Base-by-base conservation (phyloP, 2,329 filamentous ascomycete species). In the Orbilia oligospora region DNA sequence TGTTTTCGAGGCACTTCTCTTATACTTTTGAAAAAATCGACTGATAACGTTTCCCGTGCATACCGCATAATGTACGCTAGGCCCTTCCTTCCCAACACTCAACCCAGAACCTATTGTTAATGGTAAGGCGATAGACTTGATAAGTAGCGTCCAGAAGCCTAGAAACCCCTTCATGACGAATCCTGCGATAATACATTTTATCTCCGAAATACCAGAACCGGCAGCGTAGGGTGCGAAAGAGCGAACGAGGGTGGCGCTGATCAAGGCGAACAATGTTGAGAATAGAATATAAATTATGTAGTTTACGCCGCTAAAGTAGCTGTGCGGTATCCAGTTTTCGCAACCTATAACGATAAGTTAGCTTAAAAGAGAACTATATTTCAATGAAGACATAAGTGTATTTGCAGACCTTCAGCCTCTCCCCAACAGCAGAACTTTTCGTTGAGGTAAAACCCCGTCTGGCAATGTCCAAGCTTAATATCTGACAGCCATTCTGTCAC, bases 161-260 rank as follows among this genome's bases (percentile, higher is more conserved):
- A 99, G 88, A 83, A 99, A 99, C 0, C 94, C 96, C 85, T 98
- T 97, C 96, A 99, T 99, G 63, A 98, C 93, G 84, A 99, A 99
- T 2, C 96, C 96, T 3, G 95, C 96, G 83, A 99, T 97, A 83
- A 99, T 98, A 85, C 94, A 97, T 85, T 99, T 99, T 88, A 99
- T 99, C 86, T 99, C 96, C 12, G 94, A 97, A 75, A 99, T 99
- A 48, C 96, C 96, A 12, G 93, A 97, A 16, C 96, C 96, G 38
- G 96, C 96, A 10, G 96, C 96, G 84, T 99, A 99, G 0, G 96
- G 96, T 3, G 96, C 94, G 84, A 96, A 98, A 0, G 90, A 90
- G 84, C 93, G 96, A 83, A 99, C 96, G 48, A 99, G 87, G 44
- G 89, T 90, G 0, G 94, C 94, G 1, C 94, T 91, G 2, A 91